phyloP scores from a whole-genome alignment of 345 rosid genomes.

The Linum trigynum region DNA sequence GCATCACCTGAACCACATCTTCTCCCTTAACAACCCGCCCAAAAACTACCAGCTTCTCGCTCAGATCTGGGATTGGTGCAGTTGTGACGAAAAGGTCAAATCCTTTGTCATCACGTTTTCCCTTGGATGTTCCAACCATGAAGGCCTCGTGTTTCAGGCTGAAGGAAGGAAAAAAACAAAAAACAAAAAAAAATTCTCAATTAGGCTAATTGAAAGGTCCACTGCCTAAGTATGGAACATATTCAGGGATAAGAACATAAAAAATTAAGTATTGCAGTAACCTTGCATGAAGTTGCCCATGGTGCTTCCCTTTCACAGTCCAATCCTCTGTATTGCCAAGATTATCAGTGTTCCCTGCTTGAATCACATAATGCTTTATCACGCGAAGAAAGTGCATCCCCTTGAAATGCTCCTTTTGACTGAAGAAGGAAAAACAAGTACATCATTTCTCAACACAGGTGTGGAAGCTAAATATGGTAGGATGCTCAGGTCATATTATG shows the following conservation, averaged over 20 bases:
- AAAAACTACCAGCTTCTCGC: slow-evolving; percentile 24
- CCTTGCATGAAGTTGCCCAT: slow-evolving; percentile 19
- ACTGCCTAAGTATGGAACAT: not conserved
- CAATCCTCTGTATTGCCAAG: slow-evolving; percentile 17
- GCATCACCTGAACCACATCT: slow-evolving; percentile 24
- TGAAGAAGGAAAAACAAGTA: slow-evolving; percentile 10
- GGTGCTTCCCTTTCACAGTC: slow-evolving; percentile 22
- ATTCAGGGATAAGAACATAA: not conserved
- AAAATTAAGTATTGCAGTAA: not conserved
- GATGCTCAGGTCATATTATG: not conserved
- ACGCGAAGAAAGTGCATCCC: slow-evolving; percentile 21
- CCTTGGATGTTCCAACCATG: slow-evolving; percentile 25
- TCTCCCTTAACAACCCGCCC: slow-evolving; percentile 25
- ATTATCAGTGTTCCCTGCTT: slow-evolving; percentile 17
- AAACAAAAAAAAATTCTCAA: not conserved
- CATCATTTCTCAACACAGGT: not conserved
- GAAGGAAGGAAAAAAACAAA: too few species aligned
- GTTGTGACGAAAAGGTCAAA: slow-evolving; percentile 25
- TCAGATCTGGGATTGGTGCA: slow-evolving; percentile 27
- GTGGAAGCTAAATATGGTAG: not conserved
- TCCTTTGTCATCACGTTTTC: slow-evolving; percentile 14
- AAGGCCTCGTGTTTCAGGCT: slow-evolving; percentile 26
- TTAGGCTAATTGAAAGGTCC: not conserved
- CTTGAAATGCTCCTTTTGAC: slow-evolving; percentile 22
- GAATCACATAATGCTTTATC: slow-evolving; percentile 24